phyloP scores from a whole-genome alignment of 179 eudicot species.

The Heliamphora pulchella region DNA sequence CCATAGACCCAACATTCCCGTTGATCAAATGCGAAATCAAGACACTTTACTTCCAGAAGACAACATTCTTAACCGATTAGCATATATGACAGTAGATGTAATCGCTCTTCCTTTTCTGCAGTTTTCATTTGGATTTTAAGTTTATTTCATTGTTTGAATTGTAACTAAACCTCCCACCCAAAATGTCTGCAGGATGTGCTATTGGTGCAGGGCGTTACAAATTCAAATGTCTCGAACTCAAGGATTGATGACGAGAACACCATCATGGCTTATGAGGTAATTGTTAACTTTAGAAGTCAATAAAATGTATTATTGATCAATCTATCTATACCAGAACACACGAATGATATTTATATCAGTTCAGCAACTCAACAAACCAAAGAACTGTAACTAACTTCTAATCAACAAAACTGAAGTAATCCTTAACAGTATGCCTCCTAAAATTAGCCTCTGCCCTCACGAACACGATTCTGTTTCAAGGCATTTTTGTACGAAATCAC shows the following conservation, averaged over 20 bases:
- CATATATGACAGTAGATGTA: neutral
- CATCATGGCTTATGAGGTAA: neutral
- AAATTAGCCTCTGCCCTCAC: neutral
- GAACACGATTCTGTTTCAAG: too few relatives aligned
- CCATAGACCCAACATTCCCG: neutral
- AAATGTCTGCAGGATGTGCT: slow-evolving; percentile 4
- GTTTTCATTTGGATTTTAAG: neutral
- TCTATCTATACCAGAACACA: too few relatives aligned
- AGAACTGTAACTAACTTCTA: too few relatives aligned
- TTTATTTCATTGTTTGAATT: neutral
- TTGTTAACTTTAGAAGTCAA: too few relatives aligned
- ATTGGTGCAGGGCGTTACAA: neutral
- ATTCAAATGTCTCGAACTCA: neutral
- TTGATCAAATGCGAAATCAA: neutral
- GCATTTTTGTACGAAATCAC: too few relatives aligned
- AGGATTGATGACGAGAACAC: neutral
- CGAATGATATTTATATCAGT: too few relatives aligned
- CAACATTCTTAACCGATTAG: neutral
- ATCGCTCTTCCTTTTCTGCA: neutral
- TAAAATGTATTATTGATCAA: too few relatives aligned
- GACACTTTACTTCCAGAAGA: neutral
- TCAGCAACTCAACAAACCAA: too few relatives aligned
- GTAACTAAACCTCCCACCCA: neutral
- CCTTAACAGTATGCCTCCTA: neutral
- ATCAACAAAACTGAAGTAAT: too few relatives aligned